Evolutionary conservation across 164 flowering plant genomes (phyloP), one percentile per base, ranked within the genome.

Genomic region (Aristolochia fimbriata): DNA sequence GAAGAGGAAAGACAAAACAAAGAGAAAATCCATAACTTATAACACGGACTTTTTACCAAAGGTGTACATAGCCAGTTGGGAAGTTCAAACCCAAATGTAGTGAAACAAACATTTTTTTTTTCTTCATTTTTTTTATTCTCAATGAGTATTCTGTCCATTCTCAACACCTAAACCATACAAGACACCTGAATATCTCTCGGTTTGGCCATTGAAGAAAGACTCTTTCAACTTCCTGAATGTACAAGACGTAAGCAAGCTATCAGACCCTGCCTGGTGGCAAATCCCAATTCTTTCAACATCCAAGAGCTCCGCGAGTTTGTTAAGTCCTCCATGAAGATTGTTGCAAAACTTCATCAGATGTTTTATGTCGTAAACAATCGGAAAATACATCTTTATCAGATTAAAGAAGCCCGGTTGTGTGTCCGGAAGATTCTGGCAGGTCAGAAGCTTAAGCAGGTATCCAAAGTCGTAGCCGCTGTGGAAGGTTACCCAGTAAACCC

Each of bases 241-340:
- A 59, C 71, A 78, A 21, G 74, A 75, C n/a, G 88, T 83, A 21
- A 83, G 80, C 77, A 83, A 70, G 68, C 88, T 83, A 64, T 83
- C 88, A 0, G 88, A 81, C 50, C 88, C 88, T 4, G 88, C 88
- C 65, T 76, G 84, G 52, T 81, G 85, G 58, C 81, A 76, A 22
- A 72, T 58, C 15, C 88, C 88, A 37, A 83, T 41, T 48, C 88
- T 65, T 66, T 83, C 81, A 51, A 83, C 88, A 0, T 77, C 80
- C 64, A 83, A 68, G 51, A 81, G 64, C 68, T 77, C 82, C 1
- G 86, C 86, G 47, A 83, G 78, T 73, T 77, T 83, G 76, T 79
- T 79, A 67, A 83, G 64, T 41, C 88, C 88, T 20, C 88, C 88
- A 55, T 83, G 83, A 33, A 83, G 81, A 60, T 80, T 73, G 33